Base-by-base conservation (phyloP, 1,139 yeast species). In the Nematodospora anomalae region DNA sequence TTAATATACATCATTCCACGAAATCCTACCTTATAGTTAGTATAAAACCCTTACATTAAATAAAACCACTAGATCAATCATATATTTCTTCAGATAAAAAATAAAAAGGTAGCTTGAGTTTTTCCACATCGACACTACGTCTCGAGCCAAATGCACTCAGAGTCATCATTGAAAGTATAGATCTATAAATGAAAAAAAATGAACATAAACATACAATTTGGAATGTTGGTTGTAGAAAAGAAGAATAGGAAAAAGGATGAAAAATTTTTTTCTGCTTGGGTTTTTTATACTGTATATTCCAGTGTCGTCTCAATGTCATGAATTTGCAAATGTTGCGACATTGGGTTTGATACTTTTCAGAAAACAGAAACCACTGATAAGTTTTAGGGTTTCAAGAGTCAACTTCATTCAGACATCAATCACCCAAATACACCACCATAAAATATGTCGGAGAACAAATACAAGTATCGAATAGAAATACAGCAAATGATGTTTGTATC, bases 401-500 rank as follows among this genome's bases (percentile, higher is more conserved):
- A n/a, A n/a, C n/a, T n/a, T n/a, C n/a, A n/a, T n/a, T n/a, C n/a
- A n/a, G n/a, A n/a, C n/a, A n/a, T n/a, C n/a, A n/a, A n/a, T n/a
- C n/a, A n/a, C n/a, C n/a, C n/a, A n/a, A n/a, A n/a, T n/a, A n/a
- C n/a, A n/a, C n/a, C n/a, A n/a, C n/a, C n/a, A n/a, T n/a, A n/a
- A 6, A 13, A 21, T 6, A 38, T 41, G 44, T 24, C 44, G 2
- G 65, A 62, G 34, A 62, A 74, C 45, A 82, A 83, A 55, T 82
- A 84, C 63, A 79, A 81, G 55, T 88, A 87, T 57, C 69, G 95
- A 40, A 76, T 83, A 33, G 96, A 88, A 60, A 87, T 88, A 52
- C 96, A 87, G 58, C 96, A 89, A 67, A 94, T 92, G 98, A 92
- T 92, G 99, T 92, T 94, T 67, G 98, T 92, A 41, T 77, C 85